These are phyloP conservation scores for Corymbia citriodora DNA, from an alignment of 441 rosid species.

Conservation along the genomic window DNA sequence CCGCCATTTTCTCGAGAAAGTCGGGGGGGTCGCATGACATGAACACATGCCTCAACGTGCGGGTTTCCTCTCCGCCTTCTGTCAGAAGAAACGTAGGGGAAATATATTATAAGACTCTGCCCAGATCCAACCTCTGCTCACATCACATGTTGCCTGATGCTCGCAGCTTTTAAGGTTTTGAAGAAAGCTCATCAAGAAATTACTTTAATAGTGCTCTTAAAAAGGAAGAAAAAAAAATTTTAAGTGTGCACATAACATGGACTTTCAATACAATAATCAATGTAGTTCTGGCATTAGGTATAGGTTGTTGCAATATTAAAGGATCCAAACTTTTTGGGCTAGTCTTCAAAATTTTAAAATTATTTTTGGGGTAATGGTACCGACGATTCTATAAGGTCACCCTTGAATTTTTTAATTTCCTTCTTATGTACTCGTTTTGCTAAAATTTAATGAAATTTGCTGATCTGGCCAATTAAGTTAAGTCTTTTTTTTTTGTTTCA, in stretches of 20 bases:
- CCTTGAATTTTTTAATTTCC: neutral
- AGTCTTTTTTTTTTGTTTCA: neutral
- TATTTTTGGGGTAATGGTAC: neutral
- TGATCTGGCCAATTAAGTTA: neutral
- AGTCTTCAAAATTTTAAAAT: neutral
- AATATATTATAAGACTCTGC: neutral
- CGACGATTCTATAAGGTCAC: neutral
- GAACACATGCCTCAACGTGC: constrained; percentile 21
- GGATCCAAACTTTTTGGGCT: neutral
- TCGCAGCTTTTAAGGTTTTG: neutral
- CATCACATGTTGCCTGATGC: constrained; percentile 3
- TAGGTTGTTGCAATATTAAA: neutral
- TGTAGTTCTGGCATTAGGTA: neutral
- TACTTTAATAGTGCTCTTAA: neutral
- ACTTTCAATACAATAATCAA: neutral
- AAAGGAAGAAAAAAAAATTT: neutral
- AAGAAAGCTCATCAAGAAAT: neutral
- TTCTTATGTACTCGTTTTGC: neutral
- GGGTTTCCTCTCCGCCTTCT: neutral
- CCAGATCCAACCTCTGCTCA: constrained; percentile 3
- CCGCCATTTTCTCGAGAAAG: neutral
- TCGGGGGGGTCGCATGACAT: neutral
- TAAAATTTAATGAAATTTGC: neutral
- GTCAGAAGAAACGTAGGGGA: neutral
- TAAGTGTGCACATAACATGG: neutral